phyloP scores from a whole-genome alignment of 2,329 filamentous ascomycete species.

The Penicillium occitanis region DNA sequence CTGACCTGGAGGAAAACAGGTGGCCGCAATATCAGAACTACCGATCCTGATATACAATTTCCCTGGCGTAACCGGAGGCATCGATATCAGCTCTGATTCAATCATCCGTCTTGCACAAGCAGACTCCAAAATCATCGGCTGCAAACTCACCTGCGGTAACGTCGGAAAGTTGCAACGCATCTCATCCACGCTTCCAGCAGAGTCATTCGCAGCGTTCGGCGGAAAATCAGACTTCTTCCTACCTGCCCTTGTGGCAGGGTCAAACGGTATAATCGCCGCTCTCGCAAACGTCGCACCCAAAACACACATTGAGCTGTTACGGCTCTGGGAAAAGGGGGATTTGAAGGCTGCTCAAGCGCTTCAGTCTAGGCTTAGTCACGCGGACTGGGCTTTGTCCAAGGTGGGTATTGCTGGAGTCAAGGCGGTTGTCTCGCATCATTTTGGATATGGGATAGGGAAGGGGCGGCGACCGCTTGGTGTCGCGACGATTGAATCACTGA shows the following conservation, averaged over 20 bases:
- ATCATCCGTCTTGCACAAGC: conserved; percentile 52
- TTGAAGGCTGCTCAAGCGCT: conserved; percentile 67
- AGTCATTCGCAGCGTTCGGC: conserved; percentile 74
- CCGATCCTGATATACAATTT: conserved; percentile 63
- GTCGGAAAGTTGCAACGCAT: conserved; percentile 38
- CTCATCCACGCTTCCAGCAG: conserved; percentile 24
- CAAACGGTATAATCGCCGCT: conserved; percentile 75
- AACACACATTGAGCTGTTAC: conserved; percentile 71
- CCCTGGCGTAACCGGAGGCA: conserved; percentile 60
- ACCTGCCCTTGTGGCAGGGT: conserved; percentile 71
- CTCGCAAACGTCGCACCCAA: conserved; percentile 80
- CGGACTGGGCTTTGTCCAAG: conserved; percentile 77
- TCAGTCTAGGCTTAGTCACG: conserved; percentile 69
- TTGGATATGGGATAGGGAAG: conserved; percentile 61
- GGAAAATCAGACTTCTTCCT: conserved; percentile 79
- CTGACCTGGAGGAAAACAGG: conserved; percentile 21
- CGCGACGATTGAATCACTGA: neutral
- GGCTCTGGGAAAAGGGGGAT: conserved; percentile 68
- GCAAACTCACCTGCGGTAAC: conserved; percentile 54
- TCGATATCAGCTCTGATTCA: conserved; percentile 62
- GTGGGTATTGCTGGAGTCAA: conserved; percentile 76
- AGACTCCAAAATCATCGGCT: conserved; percentile 64
- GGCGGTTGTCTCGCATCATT: conserved; percentile 73
- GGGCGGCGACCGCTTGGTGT: conserved; percentile 12
- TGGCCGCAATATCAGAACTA: conserved; percentile 45